Evolutionary conservation across 176 grass and related monocot genomes (phyloP).

Genomic region (Lolium perenne): DNA sequence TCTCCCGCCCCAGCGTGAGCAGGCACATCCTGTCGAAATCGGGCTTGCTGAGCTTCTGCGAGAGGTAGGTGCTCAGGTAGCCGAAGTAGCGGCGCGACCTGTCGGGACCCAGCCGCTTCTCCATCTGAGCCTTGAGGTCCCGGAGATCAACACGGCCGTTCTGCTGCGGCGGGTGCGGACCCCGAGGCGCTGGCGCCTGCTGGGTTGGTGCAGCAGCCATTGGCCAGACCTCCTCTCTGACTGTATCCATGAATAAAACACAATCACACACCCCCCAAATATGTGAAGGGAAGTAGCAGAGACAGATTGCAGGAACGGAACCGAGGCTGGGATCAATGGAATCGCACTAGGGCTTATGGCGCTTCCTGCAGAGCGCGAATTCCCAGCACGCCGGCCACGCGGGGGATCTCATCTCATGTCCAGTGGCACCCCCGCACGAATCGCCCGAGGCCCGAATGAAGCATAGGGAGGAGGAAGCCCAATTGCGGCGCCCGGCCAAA

Average conservation of each 20-base stretch:
- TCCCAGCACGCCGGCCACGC: conserved; percentile 61
- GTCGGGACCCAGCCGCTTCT: conserved; percentile 63
- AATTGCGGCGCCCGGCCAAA: conserved; percentile 48
- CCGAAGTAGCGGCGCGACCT: conserved; percentile 59
- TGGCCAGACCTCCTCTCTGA: conserved; percentile 56
- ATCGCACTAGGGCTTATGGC: conserved; percentile 66
- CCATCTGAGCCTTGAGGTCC: conserved; percentile 68
- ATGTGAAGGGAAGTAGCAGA: background rate
- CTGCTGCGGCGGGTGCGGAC: conserved; percentile 37
- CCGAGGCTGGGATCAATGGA: conserved; percentile 45
- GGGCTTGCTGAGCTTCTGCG: conserved; percentile 72
- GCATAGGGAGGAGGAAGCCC: conserved; percentile 35
- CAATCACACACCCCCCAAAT: conserved; percentile 38
- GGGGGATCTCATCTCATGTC: conserved; percentile 84
- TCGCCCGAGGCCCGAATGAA: conserved; percentile 41
- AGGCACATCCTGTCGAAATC: conserved; percentile 77
- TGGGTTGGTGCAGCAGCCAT: conserved; percentile 24
- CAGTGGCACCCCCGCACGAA: conserved; percentile 43
- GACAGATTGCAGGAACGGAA: conserved; percentile 34
- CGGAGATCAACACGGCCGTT: conserved; percentile 68
- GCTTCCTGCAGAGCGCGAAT: conserved; percentile 71
- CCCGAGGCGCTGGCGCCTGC: conserved; percentile 8
- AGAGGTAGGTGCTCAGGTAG: conserved; percentile 72
- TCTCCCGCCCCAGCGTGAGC: conserved; percentile 59
- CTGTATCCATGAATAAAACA: conserved; percentile 50